Conservation (phyloP, 1,284 basidiomycete species). For the Naganishia albida region DNA sequence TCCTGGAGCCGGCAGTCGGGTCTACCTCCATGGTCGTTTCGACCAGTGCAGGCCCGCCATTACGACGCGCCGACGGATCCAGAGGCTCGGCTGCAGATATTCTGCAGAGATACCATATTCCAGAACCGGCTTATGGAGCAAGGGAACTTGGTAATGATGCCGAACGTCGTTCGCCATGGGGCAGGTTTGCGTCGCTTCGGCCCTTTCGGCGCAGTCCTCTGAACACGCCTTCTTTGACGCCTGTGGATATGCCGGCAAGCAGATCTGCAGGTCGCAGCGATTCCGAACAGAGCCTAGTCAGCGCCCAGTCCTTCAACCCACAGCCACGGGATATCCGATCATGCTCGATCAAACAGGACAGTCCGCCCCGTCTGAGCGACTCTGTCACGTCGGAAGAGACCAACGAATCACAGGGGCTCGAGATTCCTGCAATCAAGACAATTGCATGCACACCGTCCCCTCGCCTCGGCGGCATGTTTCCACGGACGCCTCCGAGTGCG, state of each 20-base stretch:
- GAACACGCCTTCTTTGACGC: background rate
- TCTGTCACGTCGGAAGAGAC: conserved; percentile 23
- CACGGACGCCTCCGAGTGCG: conserved; percentile 13
- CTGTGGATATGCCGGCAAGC: background rate
- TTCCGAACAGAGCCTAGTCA: conserved; percentile 10
- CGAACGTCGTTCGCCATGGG: conserved; percentile 4
- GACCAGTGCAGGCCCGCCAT: background rate
- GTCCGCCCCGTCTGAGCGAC: conserved; percentile 22
- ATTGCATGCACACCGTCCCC: conserved; percentile 25
- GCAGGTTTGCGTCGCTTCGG: conserved; percentile 13
- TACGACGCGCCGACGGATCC: conserved; percentile 1
- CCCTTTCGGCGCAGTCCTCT: conserved; percentile 16
- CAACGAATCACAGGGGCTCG: conserved; percentile 6
- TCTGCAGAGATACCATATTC: conserved; percentile 8
- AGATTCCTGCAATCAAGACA: conserved; percentile 18
- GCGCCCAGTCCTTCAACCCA: background rate
- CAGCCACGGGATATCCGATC: conserved; percentile 10
- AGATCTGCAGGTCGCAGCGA: conserved; percentile 3
- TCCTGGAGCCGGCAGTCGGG: background rate
- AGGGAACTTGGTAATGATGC: background rate
- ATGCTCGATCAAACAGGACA: conserved; percentile 4
- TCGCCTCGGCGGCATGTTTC: conserved; percentile 11
- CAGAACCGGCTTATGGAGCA: background rate
- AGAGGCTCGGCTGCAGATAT: conserved; percentile 8
- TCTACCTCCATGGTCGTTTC: background rate